Evolutionary conservation across 495 filamentous ascomycete species (phyloP), one percentile per base, ranked within the genome.

Genomic region (Hypoxylon cercidicola): DNA sequence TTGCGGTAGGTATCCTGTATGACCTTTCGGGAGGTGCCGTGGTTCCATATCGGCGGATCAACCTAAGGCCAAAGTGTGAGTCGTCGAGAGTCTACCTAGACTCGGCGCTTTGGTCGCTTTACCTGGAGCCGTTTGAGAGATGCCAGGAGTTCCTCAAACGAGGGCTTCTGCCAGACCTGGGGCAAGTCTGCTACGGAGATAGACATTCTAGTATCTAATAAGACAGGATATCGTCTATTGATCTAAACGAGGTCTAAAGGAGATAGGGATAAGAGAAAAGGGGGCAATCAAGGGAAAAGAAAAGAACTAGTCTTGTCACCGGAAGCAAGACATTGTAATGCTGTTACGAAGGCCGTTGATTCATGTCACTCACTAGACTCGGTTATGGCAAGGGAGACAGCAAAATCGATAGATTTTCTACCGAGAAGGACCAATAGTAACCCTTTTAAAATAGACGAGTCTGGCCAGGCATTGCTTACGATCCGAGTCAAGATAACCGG

Each of bases 131-230:
- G 64, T n/a, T 75, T 49, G 25, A 83, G 73, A 54, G 69, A 73
- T 2, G 49, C 53, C 7, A 81, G 49, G 20, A 83, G 74, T 6
- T 73, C 73, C 16, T 68, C 51, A 40, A 66, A 75, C 11, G 75
- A 48, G 20, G 81, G 81, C 61, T 75, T 79, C 72, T 81, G 73
- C 79, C 81, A 81, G 40, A 80, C 55, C 34, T 76, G 79, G 12
- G 79, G 76, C 23, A 81, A 76, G 15, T 77, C 74, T 19, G 15
- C 65, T 48, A 65, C 39, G 55, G 55, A 57, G 18, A 69, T 50
- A 21, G 61, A 61, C 66, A 69, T 69, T 55, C 10, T 63, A 58
- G 25, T 28, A 3, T 28, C 25, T n/a, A 3, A 35, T 5, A 13
- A 23, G 5, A 7, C 45, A 60, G 32, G 21, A 3, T 55, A 56